phyloP scores from a whole-genome alignment of 768 basidiomycete genomes.

The Naematelia encephala region DNA sequence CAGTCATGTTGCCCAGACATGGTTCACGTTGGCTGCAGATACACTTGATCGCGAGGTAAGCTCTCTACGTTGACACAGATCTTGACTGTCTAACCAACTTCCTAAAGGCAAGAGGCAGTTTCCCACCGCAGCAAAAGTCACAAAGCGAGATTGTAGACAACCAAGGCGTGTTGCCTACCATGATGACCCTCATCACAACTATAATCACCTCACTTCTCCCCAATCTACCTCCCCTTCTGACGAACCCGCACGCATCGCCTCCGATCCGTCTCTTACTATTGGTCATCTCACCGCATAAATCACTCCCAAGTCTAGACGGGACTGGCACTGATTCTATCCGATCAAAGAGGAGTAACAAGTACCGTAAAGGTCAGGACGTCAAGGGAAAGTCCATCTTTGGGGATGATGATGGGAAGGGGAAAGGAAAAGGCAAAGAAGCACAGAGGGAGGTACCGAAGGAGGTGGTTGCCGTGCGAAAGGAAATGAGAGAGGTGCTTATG shows the following conservation, averaged over 20 bases:
- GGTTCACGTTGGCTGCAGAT: constrained; percentile 58
- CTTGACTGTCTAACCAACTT: constrained; percentile 13
- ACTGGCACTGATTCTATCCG: constrained; percentile 54
- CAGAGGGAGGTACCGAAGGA: constrained; percentile 53
- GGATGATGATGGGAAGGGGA: constrained; percentile 44
- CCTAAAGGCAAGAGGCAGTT: constrained; percentile 27
- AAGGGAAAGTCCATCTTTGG: constrained; percentile 72
- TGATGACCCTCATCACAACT: constrained; percentile 46
- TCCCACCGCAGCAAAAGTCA: constrained; percentile 51
- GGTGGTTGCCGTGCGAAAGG: constrained; percentile 60
- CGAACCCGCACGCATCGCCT: constrained; percentile 87
- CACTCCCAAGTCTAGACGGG: constrained; percentile 50
- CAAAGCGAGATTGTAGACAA: constrained; percentile 19
- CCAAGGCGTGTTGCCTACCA: constrained; percentile 44
- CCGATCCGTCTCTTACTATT: constrained; percentile 75
- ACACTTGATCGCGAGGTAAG: constrained; percentile 54
- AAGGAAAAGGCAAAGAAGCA: constrained; percentile 28
- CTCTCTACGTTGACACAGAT: constrained; percentile 7
- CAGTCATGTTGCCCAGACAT: constrained; percentile 91
- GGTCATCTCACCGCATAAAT: constrained; percentile 63
- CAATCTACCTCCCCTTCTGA: constrained; percentile 62
- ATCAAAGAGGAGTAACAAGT: constrained; percentile 80
- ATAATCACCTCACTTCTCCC: constrained; percentile 55
- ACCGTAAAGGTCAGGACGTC: constrained; percentile 73
- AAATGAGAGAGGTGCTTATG: constrained; percentile 55